Base-by-base conservation (phyloP, 2,329 filamentous ascomycete genomes). In the Fonsecaea monophora region DNA sequence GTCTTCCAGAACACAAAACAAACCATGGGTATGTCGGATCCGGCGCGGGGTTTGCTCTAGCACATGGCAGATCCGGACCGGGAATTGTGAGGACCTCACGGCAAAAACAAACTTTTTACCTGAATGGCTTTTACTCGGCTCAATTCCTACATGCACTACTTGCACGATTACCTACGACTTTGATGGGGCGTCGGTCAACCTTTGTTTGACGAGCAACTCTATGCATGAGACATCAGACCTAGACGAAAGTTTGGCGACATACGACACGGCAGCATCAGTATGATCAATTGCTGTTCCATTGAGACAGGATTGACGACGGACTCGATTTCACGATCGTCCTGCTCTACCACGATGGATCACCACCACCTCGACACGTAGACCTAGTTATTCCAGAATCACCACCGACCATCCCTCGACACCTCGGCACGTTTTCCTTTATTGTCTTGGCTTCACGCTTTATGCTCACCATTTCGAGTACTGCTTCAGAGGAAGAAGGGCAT, bases 51-150 rank as follows among this genome's bases (percentile, higher is more conserved):
- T 73, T 71, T 73, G 72, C 71, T 71, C 69, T 71, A 66, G 72
- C 72, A 73, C 72, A 73, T 73, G 72, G 72, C 72, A 72, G 67
- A 72, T 73, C 72, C 70, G 71, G 70, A 73, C 67, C 60, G 61
- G 68, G 32, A 66, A 45, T 58, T 68, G 64, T 54, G 62, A 50
- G 45, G 45, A 64, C 66, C 61, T 63, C 40, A 59, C 56, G 66
- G 45, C 45, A 50, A 25, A 25, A 25, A 25, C 66, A 61, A 58
- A 70, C 65, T 65, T 34, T 34, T 62, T 69, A 67, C 65, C 58
- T 69, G 62, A 64, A 65, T 58, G 65, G 60, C 57, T 61, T 42
- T 25, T 25, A 60, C 62, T 60, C 68, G 30, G 65, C 65, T 69
- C 68, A 65, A 67, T 35, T 37, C 18, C 59, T 30, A 65, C 62